Evolutionary conservation across 345 rosid species (phyloP), one percentile per base, ranked within the genome.

Genomic region (Mercurialis annua): DNA sequence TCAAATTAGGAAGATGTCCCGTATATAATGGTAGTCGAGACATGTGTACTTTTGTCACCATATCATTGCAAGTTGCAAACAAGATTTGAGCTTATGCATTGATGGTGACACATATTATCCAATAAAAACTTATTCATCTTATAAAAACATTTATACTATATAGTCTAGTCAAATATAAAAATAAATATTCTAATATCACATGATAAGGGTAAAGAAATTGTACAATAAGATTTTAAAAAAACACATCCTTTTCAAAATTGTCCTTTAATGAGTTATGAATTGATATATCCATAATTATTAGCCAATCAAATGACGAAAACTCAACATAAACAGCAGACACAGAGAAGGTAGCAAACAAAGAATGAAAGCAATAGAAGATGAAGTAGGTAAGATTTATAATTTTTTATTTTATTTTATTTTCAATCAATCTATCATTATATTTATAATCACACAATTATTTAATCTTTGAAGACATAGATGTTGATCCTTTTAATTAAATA

Each of bases 101-200:
- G 4, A 40, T 12, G 10, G 2, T 23, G 53, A 40, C 18, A 69
- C 72, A 26, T 50, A 34, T 56, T 56, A 56, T 56, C 60, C 40
- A 27, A 0, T 18, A n/a, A 29, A 10, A 30, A 14, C 15, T 56
- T 53, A 51, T 20, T 11, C 23, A 6, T 51, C 55, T 21, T n/a
- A n/a, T n/a, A n/a, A n/a, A n/a, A n/a, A 8, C 11, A 40, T 40
- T 14, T n/a, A n/a, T n/a, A n/a, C n/a, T n/a, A n/a, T n/a, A n/a
- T n/a, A n/a, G n/a, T n/a, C 44, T 7, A 40, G 44, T 2, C 44
- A 40, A 40, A 40, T 10, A 40, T 40, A 14, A 9, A 7, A 40
- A n/a, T n/a, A 10, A 16, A 12, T 23, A 27, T 24, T 52, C 8
- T 54, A 29, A 56, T 10, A 31, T 56, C 40, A 54, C 17, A 54